Percentiles rank a stretch among this genome's conserved stretches.
Evolutionary conservation across 768 basidiomycete species (phyloP).

Genomic region (Strobilomyces confusus): DNA sequence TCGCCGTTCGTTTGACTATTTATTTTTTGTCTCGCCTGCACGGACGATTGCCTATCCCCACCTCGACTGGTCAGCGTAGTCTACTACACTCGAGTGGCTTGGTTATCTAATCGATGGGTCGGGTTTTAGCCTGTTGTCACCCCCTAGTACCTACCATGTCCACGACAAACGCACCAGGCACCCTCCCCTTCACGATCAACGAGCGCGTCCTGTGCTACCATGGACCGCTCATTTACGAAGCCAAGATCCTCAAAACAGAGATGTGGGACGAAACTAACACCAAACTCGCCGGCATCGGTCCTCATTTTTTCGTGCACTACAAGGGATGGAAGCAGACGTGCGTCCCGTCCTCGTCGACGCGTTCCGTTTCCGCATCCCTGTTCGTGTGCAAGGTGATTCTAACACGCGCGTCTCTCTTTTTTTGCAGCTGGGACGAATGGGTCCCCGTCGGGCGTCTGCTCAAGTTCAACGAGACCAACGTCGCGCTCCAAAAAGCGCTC

Average conservation of each 20-base stretch:
- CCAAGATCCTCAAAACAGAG: conserved; percentile 76
- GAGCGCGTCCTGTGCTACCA: conserved; percentile 93
- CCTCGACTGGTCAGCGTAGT: too few species aligned
- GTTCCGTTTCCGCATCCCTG: background rate
- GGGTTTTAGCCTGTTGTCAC: too few species aligned
- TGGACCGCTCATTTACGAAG: conserved; percentile 93
- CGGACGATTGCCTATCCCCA: too few species aligned
- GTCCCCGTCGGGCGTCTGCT: conserved; percentile 77
- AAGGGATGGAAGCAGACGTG: conserved; percentile 99
- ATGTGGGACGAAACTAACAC: conserved; percentile 62
- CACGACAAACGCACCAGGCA: background rate
- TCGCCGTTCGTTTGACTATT: too few species aligned
- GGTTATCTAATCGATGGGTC: too few species aligned
- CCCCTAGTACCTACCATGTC: conserved; percentile 7
- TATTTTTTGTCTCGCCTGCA: too few species aligned
- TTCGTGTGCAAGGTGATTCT: background rate
- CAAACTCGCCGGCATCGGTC: conserved; percentile 57
- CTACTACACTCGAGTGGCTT: too few species aligned
- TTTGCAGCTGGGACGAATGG: conserved; percentile 42
- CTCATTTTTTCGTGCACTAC: conserved; percentile 95
- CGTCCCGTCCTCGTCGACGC: conserved; percentile 20
- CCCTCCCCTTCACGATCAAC: conserved; percentile 45
- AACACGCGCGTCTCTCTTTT: background rate
- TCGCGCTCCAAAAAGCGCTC: conserved; percentile 73
- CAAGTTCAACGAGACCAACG: conserved; percentile 79